phyloP scores from a whole-genome alignment of 1,139 yeast genomes.

The Saccharomycopsis phalli region DNA sequence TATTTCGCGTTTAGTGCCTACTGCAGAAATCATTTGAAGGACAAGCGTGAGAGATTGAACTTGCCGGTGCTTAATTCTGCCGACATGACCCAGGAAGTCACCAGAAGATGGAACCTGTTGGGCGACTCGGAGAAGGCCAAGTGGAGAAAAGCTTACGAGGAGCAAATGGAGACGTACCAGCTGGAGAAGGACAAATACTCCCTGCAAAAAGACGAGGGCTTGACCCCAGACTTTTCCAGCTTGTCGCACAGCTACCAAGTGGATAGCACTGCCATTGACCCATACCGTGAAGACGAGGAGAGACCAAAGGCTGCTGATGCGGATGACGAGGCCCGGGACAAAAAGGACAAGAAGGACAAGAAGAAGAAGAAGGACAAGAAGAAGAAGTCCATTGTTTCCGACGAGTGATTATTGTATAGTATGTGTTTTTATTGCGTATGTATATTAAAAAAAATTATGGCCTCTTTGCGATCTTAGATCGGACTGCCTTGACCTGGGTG shows the following conservation, averaged over 20 bases:
- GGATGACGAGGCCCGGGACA: conserved; percentile 1
- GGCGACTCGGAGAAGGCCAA: conserved; percentile 57
- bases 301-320: background rate
- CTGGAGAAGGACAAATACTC: conserved; percentile 56
- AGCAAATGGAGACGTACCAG: conserved; percentile 56
- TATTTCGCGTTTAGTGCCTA: conserved; percentile 71
- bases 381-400: conserved; percentile 1
- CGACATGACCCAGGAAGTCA: conserved; percentile 70
- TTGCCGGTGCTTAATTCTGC: conserved; percentile 58
- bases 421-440: background rate
- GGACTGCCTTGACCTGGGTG: conserved; percentile 56
- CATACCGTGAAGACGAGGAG: conserved; percentile 15
- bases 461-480: conserved; percentile 24
- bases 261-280: conserved; percentile 13
- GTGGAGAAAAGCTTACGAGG: conserved; percentile 69
- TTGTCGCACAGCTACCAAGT: conserved; percentile 14
- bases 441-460: too few species aligned
- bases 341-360: conserved; percentile 7
- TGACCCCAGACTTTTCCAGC: conserved; percentile 9
- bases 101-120: conserved; percentile 69
- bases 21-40: conserved; percentile 53
- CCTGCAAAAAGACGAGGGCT: conserved; percentile 30
- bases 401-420: too few species aligned
- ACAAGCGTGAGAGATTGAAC: conserved; percentile 52
- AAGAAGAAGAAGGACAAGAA: conserved; percentile 11